These are phyloP conservation scores for Kernera saxatilis DNA, from an alignment of 345 rosid species.

Conservation along the genomic window DNA sequence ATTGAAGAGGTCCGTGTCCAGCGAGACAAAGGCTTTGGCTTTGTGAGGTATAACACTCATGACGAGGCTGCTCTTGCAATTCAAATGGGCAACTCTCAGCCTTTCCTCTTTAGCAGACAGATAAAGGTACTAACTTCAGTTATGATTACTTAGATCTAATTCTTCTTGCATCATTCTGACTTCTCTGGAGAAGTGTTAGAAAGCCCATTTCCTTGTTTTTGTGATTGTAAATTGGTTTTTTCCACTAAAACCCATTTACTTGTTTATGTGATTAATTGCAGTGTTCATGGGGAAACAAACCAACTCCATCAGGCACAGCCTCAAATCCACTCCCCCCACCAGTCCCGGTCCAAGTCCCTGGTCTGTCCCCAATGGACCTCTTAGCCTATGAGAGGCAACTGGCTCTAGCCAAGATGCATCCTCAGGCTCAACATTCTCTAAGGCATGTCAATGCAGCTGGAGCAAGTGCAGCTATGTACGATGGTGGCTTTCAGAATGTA, in stretches of 20 bases:
- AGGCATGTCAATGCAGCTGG: slow-evolving; percentile 74
- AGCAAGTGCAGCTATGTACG: slow-evolving; percentile 69
- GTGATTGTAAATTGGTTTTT: background rate
- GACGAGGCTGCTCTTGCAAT: slow-evolving; percentile 86
- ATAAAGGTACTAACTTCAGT: slow-evolving; percentile 49
- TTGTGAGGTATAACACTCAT: slow-evolving; percentile 74
- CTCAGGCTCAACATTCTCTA: slow-evolving; percentile 70
- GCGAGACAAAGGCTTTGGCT: slow-evolving; percentile 92
- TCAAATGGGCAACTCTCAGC: slow-evolving; percentile 73
- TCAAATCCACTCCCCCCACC: slow-evolving; percentile 88
- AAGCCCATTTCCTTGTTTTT: background rate
- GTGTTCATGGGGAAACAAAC: slow-evolving; percentile 98
- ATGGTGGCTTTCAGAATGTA: slow-evolving; percentile 71
- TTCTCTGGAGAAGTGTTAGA: no score
- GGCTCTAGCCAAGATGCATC: slow-evolving; percentile 69
- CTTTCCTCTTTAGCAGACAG: slow-evolving; percentile 61
- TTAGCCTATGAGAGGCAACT: slow-evolving; percentile 65
- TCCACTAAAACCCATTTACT: background rate
- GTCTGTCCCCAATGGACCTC: slow-evolving; percentile 51
- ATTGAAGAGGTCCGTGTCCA: slow-evolving; percentile 95
- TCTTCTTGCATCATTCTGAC: background rate
- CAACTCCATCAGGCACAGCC: slow-evolving; percentile 77
- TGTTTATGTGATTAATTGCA: slow-evolving; percentile 22
- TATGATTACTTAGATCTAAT: background rate
- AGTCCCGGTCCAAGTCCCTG: slow-evolving; percentile 43